Conservation (phyloP, 345 rosid genomes). For the Eucalyptus viminalis region DNA sequence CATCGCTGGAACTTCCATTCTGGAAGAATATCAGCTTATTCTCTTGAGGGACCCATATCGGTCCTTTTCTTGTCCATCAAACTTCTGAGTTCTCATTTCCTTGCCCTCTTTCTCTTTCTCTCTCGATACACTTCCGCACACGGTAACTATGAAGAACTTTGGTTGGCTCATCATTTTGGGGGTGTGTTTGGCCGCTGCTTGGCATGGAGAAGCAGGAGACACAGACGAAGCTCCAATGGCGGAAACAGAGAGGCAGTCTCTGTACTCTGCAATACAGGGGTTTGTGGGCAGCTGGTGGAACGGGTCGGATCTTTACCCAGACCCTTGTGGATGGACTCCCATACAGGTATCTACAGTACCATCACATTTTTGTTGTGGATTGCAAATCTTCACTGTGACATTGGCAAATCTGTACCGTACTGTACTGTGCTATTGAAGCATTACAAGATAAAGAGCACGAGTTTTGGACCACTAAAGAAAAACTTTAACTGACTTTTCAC, state of each 20-base stretch:
- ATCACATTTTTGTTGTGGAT: neutral
- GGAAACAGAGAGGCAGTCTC: constrained; percentile 52
- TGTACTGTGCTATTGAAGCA: neutral
- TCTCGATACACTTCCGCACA: neutral
- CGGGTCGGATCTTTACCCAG: constrained; percentile 84
- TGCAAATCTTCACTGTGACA: neutral
- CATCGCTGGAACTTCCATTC: neutral
- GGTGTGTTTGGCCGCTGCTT: neutral
- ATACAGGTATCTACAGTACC: constrained; percentile 41
- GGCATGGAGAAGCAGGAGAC: constrained; percentile 19
- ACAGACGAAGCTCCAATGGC: constrained; percentile 59
- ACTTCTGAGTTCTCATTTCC: neutral
- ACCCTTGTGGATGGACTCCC: constrained; percentile 99
- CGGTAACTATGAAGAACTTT: neutral
- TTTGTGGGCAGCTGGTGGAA: constrained; percentile 89
- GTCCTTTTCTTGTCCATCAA: neutral
- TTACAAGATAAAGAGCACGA: neutral
- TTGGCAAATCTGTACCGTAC: neutral
- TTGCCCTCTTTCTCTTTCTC: neutral
- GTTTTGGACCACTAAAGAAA: neutral
- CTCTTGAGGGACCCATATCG: constrained; percentile 7
- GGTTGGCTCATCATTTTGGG: neutral
- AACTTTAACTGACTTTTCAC: neutral
- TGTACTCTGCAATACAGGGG: constrained; percentile 70
- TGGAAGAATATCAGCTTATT: neutral